phyloP scores from a whole-genome alignment of 495 filamentous ascomycete species.

The Xylaria nigripes region DNA sequence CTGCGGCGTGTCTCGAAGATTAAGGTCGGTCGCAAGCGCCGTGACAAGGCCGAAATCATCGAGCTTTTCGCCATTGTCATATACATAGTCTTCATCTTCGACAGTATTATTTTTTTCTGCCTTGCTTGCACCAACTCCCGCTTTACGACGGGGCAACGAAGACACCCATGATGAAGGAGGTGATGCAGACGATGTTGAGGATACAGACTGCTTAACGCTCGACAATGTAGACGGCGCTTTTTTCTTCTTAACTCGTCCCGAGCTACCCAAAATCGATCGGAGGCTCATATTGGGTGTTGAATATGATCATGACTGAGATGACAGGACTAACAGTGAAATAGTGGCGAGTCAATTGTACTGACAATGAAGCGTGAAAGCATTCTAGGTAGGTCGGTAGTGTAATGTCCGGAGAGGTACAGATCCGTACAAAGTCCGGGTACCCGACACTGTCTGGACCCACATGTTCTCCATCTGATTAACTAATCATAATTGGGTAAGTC shows the following conservation, averaged over 20 bases:
- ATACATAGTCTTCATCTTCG: constrained; percentile 31
- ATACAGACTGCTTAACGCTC: constrained; percentile 8
- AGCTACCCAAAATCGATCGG: constrained; percentile 28
- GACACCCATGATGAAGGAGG: constrained; percentile 38
- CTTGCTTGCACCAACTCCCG: constrained; percentile 26
- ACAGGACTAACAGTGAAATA: background rate
- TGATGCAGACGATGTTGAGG: constrained; percentile 41
- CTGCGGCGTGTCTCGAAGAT: constrained; percentile 54
- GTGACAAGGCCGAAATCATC: constrained; percentile 49
- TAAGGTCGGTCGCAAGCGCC: constrained; percentile 43
- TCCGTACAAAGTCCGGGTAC: background rate
- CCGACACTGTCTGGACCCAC: background rate
- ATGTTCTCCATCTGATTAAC: background rate
- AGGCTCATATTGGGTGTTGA: constrained; percentile 19
- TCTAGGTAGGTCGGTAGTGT: no score
- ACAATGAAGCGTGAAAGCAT: no score
- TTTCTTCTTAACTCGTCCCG: constrained; percentile 36
- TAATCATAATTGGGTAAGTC: background rate
- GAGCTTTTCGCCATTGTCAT: constrained; percentile 44
- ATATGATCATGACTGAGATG: constrained; percentile 3
- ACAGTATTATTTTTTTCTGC: constrained; percentile 23
- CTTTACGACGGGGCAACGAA: constrained; percentile 50
- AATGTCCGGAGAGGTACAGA: no score
- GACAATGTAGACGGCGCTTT: constrained; percentile 5
- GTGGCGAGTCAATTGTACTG: constrained; percentile 2